Evolutionary conservation across 2,329 filamentous ascomycete species (phyloP).

Genomic region (Shiraia bambusicola): DNA sequence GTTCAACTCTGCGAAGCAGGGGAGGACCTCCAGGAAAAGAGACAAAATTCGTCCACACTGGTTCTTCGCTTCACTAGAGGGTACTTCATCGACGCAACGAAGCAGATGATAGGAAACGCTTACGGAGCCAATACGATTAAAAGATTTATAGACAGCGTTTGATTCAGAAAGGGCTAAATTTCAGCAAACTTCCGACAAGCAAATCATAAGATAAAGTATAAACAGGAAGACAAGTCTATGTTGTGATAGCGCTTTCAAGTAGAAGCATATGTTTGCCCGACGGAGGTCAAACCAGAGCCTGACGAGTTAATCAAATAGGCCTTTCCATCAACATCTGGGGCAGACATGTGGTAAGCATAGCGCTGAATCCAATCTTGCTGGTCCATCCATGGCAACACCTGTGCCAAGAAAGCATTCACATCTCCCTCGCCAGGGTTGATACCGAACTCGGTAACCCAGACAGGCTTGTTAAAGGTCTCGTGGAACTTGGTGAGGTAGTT

Average conservation of each 20-base stretch:
- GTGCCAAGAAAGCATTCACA: constrained; percentile 30
- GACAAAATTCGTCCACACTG: too few species aligned
- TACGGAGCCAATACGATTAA: too few species aligned
- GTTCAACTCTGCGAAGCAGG: too few species aligned
- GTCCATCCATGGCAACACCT: constrained; percentile 41
- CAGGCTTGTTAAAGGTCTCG: constrained; percentile 27
- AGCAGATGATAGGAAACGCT: too few species aligned
- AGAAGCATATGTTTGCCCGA: constrained; percentile 20
- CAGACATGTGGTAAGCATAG: constrained; percentile 38
- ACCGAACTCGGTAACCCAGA: constrained; percentile 44
- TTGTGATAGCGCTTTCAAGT: constrained; percentile 5
- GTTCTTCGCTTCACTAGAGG: too few species aligned
- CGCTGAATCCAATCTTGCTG: constrained; percentile 32
- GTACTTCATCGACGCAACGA: too few species aligned
- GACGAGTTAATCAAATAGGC: constrained; percentile 21
- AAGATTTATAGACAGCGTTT: too few species aligned
- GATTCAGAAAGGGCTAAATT: too few species aligned
- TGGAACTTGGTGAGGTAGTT: constrained; percentile 42
- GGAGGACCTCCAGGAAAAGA: too few species aligned
- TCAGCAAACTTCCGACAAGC: too few species aligned
- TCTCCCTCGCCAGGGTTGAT: constrained; percentile 23
- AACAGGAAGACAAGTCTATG: constrained; percentile 6
- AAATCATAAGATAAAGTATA: constrained; percentile 7
- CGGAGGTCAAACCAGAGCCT: constrained; percentile 21
- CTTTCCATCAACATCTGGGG: constrained; percentile 16